Base-by-base conservation (phyloP, 2,329 filamentous ascomycete genomes). In the Phyllosticta ampelicida region DNA sequence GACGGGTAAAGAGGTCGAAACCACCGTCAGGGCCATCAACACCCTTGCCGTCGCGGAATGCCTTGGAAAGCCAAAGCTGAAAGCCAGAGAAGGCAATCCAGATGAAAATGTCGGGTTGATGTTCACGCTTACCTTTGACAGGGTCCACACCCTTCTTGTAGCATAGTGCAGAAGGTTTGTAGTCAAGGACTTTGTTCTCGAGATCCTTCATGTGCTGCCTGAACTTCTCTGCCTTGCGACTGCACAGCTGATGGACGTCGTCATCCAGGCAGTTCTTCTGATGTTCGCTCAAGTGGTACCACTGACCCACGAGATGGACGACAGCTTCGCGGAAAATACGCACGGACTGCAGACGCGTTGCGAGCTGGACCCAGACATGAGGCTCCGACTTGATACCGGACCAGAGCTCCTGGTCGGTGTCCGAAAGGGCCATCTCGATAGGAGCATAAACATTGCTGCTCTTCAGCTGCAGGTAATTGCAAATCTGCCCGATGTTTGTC, bases 1-100 rank as follows among this genome's bases (percentile, higher is more conserved):
- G 66, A 2, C 66, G 60, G 5, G 67, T 66, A 62, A 78, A 80
- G 19, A 80, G 73, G 8, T 66, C 67, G 53, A 70, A 76, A 1
- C 79, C 79, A 53, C 76, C 74, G 61, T 81, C 79, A 1, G 61
- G 56, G 0, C 68, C 70, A 48, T 65, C 64, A 44, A 69, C 68
- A 10, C 73, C 76, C 48, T 67, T 68, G 21, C 72, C 70, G 9
- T 69, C 68, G 44, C 71, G 66, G 36, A 78, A 67, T 13, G 68
- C 64, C 55, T 77, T 71, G 1, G 67, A 69, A 29, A 78, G 64
- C 73, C 75, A 79, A 63, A 80, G 74, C 0, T 75, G 73, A 64
- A 78, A 75, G 54, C 77, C 72, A 8, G 63, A 65, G 8, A 80
- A 67, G 3, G 73, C 74, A 67, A 80, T 77, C 78, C 78, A 80